Evolutionary conservation across 1,139 yeast genomes (phyloP), one percentile per base, ranked within the genome.

Genomic region (Kazachstania sp.): DNA sequence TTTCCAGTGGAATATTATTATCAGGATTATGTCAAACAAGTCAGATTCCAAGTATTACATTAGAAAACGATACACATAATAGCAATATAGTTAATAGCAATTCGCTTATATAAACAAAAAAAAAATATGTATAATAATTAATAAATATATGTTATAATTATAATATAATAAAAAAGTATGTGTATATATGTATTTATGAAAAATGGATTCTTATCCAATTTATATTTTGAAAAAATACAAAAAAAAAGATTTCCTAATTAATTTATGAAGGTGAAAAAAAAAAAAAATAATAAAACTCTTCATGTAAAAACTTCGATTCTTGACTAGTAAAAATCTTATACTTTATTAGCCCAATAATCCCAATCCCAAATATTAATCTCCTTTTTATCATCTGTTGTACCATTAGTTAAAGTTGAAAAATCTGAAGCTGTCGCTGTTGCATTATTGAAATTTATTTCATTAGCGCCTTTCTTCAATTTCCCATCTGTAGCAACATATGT

Each of bases 301-400:
- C 28, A 23, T 23, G 8, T 23, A 7, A 23, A n/a, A 3, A 9
- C 28, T 23, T 23, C 28, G 8, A 23, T 23, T 23, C 9, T 7
- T 23, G 8, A 23, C 28, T 23, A 23, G 8, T 23, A 7, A 7
- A 23, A 7, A 23, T 23, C 6, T 23, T 23, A 38, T 28, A 28
- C 18, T 28, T 36, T 37, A 3, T 37, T 43, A 12, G 56, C 51
- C 67, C 67, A 63, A 43, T 53, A 61, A 32, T 54, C 55, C 67
- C 67, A 63, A 47, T 63, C 59, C 67, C 67, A 63, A 20, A 61
- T 51, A 39, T 56, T 58, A 18, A 43, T 45, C 28, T 40, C n/a
- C n/a, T 40, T 40, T n/a, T 12, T 16, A 4, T 32, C 29, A n/a
- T 31, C 50, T 37, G 39, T 19, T 38, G 30, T 35, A 43, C 26